These are phyloP conservation scores for Cephalotrichum gorgonifer DNA, from an alignment of 2,329 filamentous ascomycete species.

Conservation along the genomic window DNA sequence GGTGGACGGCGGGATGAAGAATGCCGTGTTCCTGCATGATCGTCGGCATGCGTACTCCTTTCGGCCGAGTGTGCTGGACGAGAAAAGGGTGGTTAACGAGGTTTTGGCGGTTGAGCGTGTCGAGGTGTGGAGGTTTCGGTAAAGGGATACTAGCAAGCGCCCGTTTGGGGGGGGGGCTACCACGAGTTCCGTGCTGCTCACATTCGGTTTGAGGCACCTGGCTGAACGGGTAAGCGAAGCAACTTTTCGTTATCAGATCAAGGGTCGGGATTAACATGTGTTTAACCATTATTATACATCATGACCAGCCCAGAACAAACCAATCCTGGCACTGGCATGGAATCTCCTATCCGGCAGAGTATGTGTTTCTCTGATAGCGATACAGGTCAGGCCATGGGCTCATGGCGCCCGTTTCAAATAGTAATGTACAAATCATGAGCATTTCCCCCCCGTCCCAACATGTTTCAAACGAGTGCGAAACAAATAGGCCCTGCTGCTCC, in stretches of 20 bases:
- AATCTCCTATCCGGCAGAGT: too few relatives aligned
- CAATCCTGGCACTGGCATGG: too few relatives aligned
- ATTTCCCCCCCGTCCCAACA: neutral
- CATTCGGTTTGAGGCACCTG: neutral
- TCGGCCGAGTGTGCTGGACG: neutral
- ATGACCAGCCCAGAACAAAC: neutral
- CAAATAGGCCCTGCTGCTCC: neutral
- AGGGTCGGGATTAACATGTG: too few relatives aligned
- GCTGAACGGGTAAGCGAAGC: neutral
- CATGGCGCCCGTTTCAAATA: neutral
- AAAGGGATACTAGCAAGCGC: neutral
- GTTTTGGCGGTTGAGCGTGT: neutral
- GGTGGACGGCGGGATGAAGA: conserved; percentile 48
- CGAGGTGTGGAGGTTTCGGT: neutral
- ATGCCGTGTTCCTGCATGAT: conserved; percentile 38
- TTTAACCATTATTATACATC: neutral
- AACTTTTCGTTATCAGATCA: neutral
- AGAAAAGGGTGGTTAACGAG: neutral
- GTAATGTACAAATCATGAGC: neutral
- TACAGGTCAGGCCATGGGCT: neutral
- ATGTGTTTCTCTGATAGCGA: neutral
- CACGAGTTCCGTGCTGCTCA: neutral
- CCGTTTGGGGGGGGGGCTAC: neutral
- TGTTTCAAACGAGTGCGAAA: neutral
- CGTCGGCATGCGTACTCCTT: neutral